Evolutionary conservation across 2,329 filamentous ascomycete genomes (phyloP), one percentile per base, ranked within the genome.

Genomic region (Aspergillaceae sp.): DNA sequence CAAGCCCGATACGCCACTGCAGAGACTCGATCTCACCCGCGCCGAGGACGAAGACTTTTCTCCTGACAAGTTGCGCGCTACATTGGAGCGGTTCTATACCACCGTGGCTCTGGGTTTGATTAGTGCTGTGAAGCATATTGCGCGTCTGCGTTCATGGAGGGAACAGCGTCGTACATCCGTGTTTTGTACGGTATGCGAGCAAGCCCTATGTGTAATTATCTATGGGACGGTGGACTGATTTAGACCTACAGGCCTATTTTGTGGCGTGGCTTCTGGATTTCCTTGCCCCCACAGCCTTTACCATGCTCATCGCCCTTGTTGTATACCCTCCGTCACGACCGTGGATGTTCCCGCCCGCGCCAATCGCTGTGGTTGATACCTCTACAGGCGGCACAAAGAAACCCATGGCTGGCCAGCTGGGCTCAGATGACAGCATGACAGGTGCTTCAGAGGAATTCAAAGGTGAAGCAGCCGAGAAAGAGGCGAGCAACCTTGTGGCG

Each of bases 21-120:
- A 82, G 3, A 79, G 82, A 26, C 68, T 94, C 36, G 87, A 94
- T 61, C 75, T 94, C 48, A 87, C 89, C 56, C 84, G 87, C 45
- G 83, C 86, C 4, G 84, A 89, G 26, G 81, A 90, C 45, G 87
- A 92, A 52, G 83, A 88, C 44, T 92, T 92, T 62, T 86, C 84
- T 0, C 87, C 87, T 0, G 86, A 92, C 57, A 92, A 92, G 66
- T 70, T 94, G 44, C 77, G 87, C 7, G 80, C 83, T 5, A 88
- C 85, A 43, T 62, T 92, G 7, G 87, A 94, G 65, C 75, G 88
- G 9, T 70, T 92, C 7, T 94, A 94, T 62, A 88, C 87, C 75
- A 86, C 84, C 0, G 80, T 94, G 1, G 71, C 84, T 6, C 78
- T 91, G 41, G 77, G 83, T 8, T 40, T 88, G 7, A 75, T 87